These are phyloP conservation scores for Phytophthora lateralis DNA, from an alignment of 352 stramenopile species.

Conservation along the genomic window DNA sequence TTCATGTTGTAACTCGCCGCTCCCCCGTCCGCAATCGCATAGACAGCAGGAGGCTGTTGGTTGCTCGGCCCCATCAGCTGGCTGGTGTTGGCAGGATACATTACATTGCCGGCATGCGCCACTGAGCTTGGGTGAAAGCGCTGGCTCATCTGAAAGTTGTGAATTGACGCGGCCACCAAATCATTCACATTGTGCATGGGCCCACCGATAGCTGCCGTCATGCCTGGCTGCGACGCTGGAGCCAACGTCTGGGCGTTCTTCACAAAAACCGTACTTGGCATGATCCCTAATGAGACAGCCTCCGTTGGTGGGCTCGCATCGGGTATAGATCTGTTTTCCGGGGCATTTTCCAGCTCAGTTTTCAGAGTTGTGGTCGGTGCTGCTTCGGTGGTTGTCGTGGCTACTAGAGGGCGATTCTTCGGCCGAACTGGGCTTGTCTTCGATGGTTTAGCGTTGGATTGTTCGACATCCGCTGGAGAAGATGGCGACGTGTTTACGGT, in stretches of 20 bases:
- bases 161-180: slow-evolving; percentile 70
- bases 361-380: slow-evolving; percentile 19
- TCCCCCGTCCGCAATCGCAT: slow-evolving; percentile 47
- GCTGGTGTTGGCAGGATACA: slow-evolving; percentile 35
- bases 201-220: slow-evolving; percentile 23
- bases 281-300: slow-evolving; percentile 13
- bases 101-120: slow-evolving; percentile 27
- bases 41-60: slow-evolving; percentile 41
- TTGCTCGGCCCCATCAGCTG: slow-evolving; percentile 31
- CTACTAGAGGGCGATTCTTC: slow-evolving; percentile 40
- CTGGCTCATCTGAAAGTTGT: slow-evolving; percentile 78
- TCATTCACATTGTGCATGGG: slow-evolving; percentile 61
- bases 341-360: slow-evolving; percentile 23
- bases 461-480: slow-evolving; percentile 30
- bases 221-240: slow-evolving; percentile 27
- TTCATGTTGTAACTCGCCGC: slow-evolving; percentile 43
- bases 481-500: slow-evolving; percentile 15
- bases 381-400: slow-evolving; percentile 9
- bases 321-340: slow-evolving; percentile 23
- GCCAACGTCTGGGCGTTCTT: slow-evolving; percentile 30
- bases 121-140: slow-evolving; percentile 47
- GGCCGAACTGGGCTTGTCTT: slow-evolving; percentile 47
- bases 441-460: slow-evolving; percentile 36
- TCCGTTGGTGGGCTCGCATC: slow-evolving; percentile 12
- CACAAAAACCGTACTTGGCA: slow-evolving; percentile 29